A percentile compares a stretch with the other conserved stretches of the same genome.
Conservation (phyloP, 345 rosid species). For the Conringia planisiliqua region DNA sequence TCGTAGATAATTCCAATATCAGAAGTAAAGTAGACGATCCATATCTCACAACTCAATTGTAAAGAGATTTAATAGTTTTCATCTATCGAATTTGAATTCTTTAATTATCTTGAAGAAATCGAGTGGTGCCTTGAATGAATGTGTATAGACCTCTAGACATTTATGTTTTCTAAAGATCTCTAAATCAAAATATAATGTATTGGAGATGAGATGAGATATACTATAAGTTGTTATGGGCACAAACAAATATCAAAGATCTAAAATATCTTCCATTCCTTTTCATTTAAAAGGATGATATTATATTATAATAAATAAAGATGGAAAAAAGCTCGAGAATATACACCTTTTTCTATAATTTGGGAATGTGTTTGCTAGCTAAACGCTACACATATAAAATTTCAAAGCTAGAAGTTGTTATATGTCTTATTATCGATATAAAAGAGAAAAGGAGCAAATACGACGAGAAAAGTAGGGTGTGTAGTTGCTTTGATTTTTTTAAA, state of each 20-base stretch:
- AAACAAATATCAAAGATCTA: constrained; percentile 7
- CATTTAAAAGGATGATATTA: background rate
- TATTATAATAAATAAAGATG: constrained; percentile 1
- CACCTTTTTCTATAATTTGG: constrained; percentile 9
- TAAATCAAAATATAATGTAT: background rate
- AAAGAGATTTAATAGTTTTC: background rate
- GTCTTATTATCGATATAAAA: constrained; percentile 12
- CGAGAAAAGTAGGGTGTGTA: constrained; percentile 19
- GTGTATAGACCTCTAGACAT: background rate
- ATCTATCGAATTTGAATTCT: constrained; percentile 1
- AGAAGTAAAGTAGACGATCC: constrained; percentile 1
- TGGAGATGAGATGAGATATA: background rate
- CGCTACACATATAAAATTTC: background rate
- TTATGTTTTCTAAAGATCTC: background rate
- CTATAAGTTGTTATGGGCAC: background rate
- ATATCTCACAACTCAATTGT: constrained; percentile 4
- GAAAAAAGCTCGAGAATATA: constrained; percentile 17
- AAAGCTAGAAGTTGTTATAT: constrained; percentile 34
- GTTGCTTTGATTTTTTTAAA: constrained; percentile 6
- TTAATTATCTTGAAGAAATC: background rate
- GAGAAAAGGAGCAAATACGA: background rate
- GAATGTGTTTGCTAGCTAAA: constrained; percentile 24
- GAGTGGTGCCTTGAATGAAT: background rate
- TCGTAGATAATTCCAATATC: constrained; percentile 1
- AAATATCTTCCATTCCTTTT: background rate